phyloP scores from a whole-genome alignment of 441 rosid species.

The Croton laevigatus region DNA sequence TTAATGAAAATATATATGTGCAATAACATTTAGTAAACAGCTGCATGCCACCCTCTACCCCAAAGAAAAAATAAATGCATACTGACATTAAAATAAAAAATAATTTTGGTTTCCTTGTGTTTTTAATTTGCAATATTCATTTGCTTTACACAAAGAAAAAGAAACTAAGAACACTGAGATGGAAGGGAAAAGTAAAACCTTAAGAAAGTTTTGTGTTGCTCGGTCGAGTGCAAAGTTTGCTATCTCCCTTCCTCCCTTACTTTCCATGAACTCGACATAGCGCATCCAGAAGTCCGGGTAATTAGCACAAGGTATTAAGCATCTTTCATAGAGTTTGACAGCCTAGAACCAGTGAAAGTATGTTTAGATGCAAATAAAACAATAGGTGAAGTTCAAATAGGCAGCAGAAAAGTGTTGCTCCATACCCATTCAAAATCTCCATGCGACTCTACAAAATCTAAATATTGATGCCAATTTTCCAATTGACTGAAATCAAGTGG shows the following conservation, averaged over 20 bases:
- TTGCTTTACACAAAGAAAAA: slow-evolving; percentile 3
- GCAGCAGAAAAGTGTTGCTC: slow-evolving; percentile 22
- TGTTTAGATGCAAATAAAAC: slow-evolving; percentile 17
- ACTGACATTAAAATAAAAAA: no score
- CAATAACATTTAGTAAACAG: neutral
- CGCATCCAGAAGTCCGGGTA: slow-evolving; percentile 92
- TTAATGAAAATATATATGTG: neutral
- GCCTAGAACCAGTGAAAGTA: slow-evolving; percentile 42
- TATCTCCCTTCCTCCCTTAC: slow-evolving; percentile 88
- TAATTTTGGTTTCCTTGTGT: neutral
- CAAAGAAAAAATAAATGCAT: no score
- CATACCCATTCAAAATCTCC: slow-evolving; percentile 93
- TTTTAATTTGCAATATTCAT: neutral
- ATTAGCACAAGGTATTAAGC: slow-evolving; percentile 86
- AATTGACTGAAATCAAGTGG: slow-evolving; percentile 54
- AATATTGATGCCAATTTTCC: slow-evolving; percentile 74
- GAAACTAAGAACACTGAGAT: neutral
- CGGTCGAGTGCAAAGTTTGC: slow-evolving; percentile 75
- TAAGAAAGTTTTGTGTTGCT: slow-evolving; percentile 62
- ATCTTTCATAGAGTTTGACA: slow-evolving; percentile 84
- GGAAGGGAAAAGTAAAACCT: slow-evolving; percentile 44
- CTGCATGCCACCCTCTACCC: neutral
- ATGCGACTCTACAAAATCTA: slow-evolving; percentile 71
- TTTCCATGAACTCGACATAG: slow-evolving; percentile 78
- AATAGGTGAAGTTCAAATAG: slow-evolving; percentile 12